Percentiles rank a stretch among this genome's conserved stretches.
These are phyloP conservation scores for Yamadazyma blattariae DNA, from an alignment of 1,139 yeast species.

Conservation along the genomic window DNA sequence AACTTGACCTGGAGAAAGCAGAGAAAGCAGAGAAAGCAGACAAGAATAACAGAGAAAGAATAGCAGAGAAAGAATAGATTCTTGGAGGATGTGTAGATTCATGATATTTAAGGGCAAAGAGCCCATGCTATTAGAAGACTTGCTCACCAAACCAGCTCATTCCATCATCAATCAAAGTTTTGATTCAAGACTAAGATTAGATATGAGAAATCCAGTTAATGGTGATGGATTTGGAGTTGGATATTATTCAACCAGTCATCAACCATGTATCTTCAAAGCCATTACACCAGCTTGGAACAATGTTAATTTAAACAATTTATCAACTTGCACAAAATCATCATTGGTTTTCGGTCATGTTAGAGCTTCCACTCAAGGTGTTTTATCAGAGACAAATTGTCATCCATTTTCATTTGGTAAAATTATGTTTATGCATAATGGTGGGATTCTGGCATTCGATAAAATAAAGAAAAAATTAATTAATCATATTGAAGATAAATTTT, in stretches of 20 bases:
- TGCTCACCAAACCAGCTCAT: constrained; percentile 92
- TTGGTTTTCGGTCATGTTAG: constrained; percentile 93
- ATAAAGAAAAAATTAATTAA: constrained; percentile 73
- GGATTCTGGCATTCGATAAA: constrained; percentile 66
- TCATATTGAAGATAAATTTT: constrained; percentile 76
- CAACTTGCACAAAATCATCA: constrained; percentile 81
- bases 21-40: too few relatives aligned
- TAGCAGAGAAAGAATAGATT: too few relatives aligned
- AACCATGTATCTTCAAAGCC: constrained; percentile 69
- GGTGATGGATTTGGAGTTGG: constrained; percentile 99
- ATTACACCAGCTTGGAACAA: constrained; percentile 99
- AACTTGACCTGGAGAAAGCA: too few relatives aligned
- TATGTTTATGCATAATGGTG: constrained; percentile 98
- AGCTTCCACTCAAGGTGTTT: constrained; percentile 92
- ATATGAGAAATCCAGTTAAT: constrained; percentile 85
- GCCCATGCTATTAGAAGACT: constrained; percentile 79
- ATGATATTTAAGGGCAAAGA: constrained; percentile 58
- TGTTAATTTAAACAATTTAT: constrained; percentile 77
- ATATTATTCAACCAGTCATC: constrained; percentile 65
- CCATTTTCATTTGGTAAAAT: constrained; percentile 84
- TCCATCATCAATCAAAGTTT: constrained; percentile 95
- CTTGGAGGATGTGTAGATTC: constrained; percentile 47
- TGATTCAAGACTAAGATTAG: constrained; percentile 84
- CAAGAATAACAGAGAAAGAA: too few relatives aligned
- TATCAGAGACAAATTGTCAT: constrained; percentile 94